Evolutionary conservation across 2,329 filamentous ascomycete genomes (phyloP), one percentile per base, ranked within the genome.

Genomic region (Colletotrichum paranaense): DNA sequence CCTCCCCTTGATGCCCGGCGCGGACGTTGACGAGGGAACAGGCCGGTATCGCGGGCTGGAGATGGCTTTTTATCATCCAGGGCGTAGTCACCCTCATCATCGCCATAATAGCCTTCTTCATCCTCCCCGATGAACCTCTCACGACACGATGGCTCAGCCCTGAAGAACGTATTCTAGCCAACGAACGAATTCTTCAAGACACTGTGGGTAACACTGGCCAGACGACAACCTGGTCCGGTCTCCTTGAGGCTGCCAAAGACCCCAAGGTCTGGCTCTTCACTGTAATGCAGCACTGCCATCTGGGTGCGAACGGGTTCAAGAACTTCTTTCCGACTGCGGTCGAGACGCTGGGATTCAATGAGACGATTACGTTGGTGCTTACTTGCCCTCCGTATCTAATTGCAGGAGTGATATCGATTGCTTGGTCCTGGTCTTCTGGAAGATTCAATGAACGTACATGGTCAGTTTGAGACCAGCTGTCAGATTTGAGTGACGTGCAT

Each of bases 41-140:
- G 59, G 55, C 72, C 14, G 72, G 72, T 2, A 60, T 72, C 76
- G 77, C 81, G 0, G 93, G 92, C 4, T 97, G 94, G 94, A 86
- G 93, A 68, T 95, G 93, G 93, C 93, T 95, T 74, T 95, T 96
- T 79, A 93, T 98, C 79, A 82, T 96, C 11, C 94, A 95, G 81
- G 93, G 93, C 9, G 77, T 63, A 22, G 75, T 75, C 1, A 77
- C 76, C n/a, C 32, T 77, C 19, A 57, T 75, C 3, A 53, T 72
- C 16, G 75, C 75, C 7, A 22, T 68, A 5, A n/a, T 26, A 2
- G 74, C 72, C 19, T 55, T 74, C 46, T 76, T 76, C 46, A 32
- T 76, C 42, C 60, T 78, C 0, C 76, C 76, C 14, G 75, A 77
- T 65, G 79, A 81, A 49, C 85, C 84, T 0, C 74, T 82, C 0